Base-by-base conservation (phyloP, 371 early-diverging fungal genomes). In the Sporodiniella umbellata region DNA sequence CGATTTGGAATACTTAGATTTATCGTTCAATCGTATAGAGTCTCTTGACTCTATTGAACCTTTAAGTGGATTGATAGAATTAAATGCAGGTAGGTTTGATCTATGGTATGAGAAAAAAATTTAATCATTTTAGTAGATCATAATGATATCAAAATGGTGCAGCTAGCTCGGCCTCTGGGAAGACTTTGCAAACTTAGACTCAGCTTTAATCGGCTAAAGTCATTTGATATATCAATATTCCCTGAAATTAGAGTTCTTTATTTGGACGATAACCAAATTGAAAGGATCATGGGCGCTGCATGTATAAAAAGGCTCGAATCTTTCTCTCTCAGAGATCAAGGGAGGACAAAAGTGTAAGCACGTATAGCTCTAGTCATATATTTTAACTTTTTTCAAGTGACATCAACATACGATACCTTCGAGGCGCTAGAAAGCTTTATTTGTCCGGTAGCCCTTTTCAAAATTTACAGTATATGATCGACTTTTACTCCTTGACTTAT, bases 291-390 rank as follows among this genome's bases (percentile, higher is more conserved):
- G 48, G 78, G 76, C 11, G 57, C 74, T 11, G 58, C 66, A 4
- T 63, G 58, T 7, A 49, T 70, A 31, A 49, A 70, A 8, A 63
- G 68, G 0, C 46, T 82, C 24, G 70, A 69, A 30, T 74, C 70
- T 28, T 77, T 82, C 23, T 82, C 83, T 0, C 37, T 74, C 3
- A 64, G 83, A 31, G 80, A 80, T 42, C 83, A 82, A 56, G 79
- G 78, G 2, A 70, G 72, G 1, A 66, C 70, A 33, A 57, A 59
- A 42, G 53, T 67, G 68, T 74, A 62, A 48, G 70, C n/a, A n/a
- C n/a, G n/a, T n/a, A n/a, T n/a, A n/a, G n/a, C n/a, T n/a, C n/a
- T n/a, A n/a, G n/a, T n/a, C 45, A 19, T 2, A 22, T 35, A 23
- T 35, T 25, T 25, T 18, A 6, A 19, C 5, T 33, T 21, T 18